Evolutionary conservation across 768 basidiomycete genomes (phyloP).

Genomic region (Kockovaella imperatae): DNA sequence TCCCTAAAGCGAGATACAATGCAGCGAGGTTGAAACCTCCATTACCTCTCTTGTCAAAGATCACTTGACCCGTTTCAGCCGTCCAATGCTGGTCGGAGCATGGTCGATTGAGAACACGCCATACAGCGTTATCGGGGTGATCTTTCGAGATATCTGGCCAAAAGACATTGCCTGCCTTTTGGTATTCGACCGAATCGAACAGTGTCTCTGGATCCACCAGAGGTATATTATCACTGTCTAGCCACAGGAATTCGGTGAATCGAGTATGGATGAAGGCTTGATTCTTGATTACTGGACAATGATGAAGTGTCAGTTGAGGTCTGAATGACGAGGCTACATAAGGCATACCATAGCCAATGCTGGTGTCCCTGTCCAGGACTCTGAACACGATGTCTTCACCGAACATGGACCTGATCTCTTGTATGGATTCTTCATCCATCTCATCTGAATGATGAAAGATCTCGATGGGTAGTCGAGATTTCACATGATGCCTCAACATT

Average conservation of each 20-base stretch:
- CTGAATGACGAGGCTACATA: no score
- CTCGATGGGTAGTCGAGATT: conserved; percentile 46
- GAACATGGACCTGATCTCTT: no score
- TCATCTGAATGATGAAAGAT: conserved; percentile 48
- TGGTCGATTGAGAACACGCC: conserved; percentile 43
- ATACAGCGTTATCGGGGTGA: conserved; percentile 48
- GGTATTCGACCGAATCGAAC: conserved; percentile 44
- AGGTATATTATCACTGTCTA: conserved; percentile 47
- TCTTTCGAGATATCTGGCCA: conserved; percentile 50
- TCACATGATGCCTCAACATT: conserved; percentile 44
- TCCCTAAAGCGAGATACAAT: conserved; percentile 44
- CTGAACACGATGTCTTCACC: conserved; percentile 39
- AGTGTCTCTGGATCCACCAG: conserved; percentile 44
- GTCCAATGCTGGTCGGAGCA: conserved; percentile 47
- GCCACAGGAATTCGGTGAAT: conserved; percentile 41
- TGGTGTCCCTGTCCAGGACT: no score
- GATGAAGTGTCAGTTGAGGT: no score
- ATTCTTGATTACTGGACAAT: conserved; percentile 35
- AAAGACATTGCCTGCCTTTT: conserved; percentile 45
- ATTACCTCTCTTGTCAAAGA: conserved; percentile 47
- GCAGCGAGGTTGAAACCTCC: conserved; percentile 48
- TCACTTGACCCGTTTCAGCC: conserved; percentile 44
- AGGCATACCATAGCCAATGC: no score
- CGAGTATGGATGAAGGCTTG: conserved; percentile 35
- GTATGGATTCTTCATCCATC: conserved; percentile 30